phyloP scores from a whole-genome alignment of 805 yeast species.

The Geotrichum ghanense region DNA sequence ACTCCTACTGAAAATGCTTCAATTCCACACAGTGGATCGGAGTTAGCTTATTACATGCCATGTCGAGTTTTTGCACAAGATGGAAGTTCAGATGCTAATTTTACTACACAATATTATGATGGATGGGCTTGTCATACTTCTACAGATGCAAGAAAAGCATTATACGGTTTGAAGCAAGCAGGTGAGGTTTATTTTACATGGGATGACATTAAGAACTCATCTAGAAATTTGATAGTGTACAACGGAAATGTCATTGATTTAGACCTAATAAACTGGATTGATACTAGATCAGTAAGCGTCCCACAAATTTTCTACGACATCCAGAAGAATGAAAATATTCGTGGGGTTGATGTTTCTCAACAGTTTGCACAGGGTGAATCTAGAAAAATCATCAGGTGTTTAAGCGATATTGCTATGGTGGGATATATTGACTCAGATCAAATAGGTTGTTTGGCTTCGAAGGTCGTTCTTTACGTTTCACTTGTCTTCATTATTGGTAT shows the following conservation, averaged over 20 bases:
- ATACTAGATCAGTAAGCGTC: constrained; percentile 52
- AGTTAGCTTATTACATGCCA: constrained; percentile 94
- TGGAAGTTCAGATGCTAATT: constrained; percentile 60
- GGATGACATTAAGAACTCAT: constrained; percentile 64
- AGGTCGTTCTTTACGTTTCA: constrained; percentile 69
- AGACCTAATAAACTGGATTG: constrained; percentile 65
- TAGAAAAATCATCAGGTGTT: constrained; percentile 66
- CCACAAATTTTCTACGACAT: constrained; percentile 63
- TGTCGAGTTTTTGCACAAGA: constrained; percentile 62
- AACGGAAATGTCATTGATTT: constrained; percentile 84
- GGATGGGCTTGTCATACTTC: constrained; percentile 94
- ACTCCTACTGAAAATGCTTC: constrained; percentile 53
- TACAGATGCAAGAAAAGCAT: constrained; percentile 52
- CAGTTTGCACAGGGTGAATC: constrained; percentile 54
- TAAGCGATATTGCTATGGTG: constrained; percentile 75
- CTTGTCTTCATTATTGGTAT: constrained; percentile 76
- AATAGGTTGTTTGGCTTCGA: constrained; percentile 88
- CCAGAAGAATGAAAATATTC: constrained; percentile 38
- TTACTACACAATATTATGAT: constrained; percentile 47
- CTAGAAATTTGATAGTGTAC: constrained; percentile 74
- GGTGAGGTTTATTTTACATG: constrained; percentile 84
- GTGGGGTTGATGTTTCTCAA: constrained; percentile 77
- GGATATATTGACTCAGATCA: constrained; percentile 84
- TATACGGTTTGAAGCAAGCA: constrained; percentile 43
- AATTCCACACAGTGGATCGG: constrained; percentile 54